Base-by-base conservation (phyloP, 106 monocot species). In the Chionographis japonica region DNA sequence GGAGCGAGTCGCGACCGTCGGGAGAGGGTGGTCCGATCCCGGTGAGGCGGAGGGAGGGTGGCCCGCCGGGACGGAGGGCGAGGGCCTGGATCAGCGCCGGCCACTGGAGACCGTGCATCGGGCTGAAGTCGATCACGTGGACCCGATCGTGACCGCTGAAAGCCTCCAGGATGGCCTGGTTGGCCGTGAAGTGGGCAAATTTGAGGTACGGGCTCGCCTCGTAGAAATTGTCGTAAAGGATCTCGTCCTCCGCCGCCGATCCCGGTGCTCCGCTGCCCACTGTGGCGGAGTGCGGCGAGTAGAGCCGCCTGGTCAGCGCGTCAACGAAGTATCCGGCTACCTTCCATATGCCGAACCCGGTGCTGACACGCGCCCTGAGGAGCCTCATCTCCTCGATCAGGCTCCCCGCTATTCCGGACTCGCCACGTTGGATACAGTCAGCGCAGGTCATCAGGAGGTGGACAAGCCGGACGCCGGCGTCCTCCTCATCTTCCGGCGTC, bases 141-240 rank as follows among this genome's bases (percentile, higher is more conserved):
- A 89, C 85, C 41, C 73, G 61, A 60, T 76, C 67, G 55, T 74
- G 72, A 40, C 82, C 85, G 46, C 72, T 68, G 79, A 89, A 80
- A 40, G 89, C 85, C 37, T 89, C 85, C 8, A 89, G 74, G 52
- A 89, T 89, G 41, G 89, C 89, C 60, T 82, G 81, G 71, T 89
- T 89, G 19, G 89, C 89, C 10, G 79, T 85, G 85, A 84, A 85
- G 85, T 89, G 84, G 50, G 82, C 85, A 77, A 89, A 89, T 72
- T 85, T 89, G 58, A 89, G 70, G 64, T 85, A 85, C 6, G 89
- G 89, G 71, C 75, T 62, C 9, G 82, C 72, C 67, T 89, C 89
- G 68, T 89, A 85, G 77, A 77, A 89, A 4, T 76, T 59, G 66
- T 79, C 70, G 59, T 85, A 76, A 41, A 85, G 62, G 40, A 80